phyloP scores from a whole-genome alignment of 73 alveolate genomes.

The Paramecium sonneborni region DNA sequence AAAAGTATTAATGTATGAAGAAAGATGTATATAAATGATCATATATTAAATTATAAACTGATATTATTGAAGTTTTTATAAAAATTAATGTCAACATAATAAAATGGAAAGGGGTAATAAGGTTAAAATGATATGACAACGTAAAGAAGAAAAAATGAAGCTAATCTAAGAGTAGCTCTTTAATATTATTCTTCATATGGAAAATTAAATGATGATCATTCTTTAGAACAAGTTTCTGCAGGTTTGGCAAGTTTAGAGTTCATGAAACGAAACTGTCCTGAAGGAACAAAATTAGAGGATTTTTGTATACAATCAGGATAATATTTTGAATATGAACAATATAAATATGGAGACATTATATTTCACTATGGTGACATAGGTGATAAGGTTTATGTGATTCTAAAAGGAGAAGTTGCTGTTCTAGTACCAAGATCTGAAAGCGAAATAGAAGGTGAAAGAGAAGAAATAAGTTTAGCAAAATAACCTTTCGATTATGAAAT shows the following conservation, averaged over 20 bases:
- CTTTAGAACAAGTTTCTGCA: not conserved
- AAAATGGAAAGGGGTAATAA: not conserved
- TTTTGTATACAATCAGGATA: not conserved
- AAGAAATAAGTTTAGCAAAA: not conserved
- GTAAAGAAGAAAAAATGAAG: slow-evolving; percentile 11
- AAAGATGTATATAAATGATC: not conserved
- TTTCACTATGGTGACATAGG: slow-evolving; percentile 28
- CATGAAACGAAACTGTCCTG: slow-evolving; percentile 19
- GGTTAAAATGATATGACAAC: not conserved
- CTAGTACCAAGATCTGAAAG: not conserved
- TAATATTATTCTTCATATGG: not conserved
- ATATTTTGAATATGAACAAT: slow-evolving; percentile 8
- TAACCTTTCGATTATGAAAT: not conserved
- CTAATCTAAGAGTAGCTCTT: not conserved
- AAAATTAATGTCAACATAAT: not conserved
- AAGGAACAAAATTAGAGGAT: slow-evolving; percentile 8
- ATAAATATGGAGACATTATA: not conserved
- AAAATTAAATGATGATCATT: not conserved
- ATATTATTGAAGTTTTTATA: not conserved
- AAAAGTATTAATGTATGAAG: too few species aligned
- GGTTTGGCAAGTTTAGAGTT: slow-evolving; percentile 10
- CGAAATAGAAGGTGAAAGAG: not conserved
- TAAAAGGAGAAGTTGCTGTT: slow-evolving; percentile 47
- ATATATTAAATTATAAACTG: not conserved
- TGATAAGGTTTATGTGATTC: slow-evolving; percentile 20